phyloP scores from a whole-genome alignment of 2,329 filamentous ascomycete genomes.

The Delphinella strobiligena region DNA sequence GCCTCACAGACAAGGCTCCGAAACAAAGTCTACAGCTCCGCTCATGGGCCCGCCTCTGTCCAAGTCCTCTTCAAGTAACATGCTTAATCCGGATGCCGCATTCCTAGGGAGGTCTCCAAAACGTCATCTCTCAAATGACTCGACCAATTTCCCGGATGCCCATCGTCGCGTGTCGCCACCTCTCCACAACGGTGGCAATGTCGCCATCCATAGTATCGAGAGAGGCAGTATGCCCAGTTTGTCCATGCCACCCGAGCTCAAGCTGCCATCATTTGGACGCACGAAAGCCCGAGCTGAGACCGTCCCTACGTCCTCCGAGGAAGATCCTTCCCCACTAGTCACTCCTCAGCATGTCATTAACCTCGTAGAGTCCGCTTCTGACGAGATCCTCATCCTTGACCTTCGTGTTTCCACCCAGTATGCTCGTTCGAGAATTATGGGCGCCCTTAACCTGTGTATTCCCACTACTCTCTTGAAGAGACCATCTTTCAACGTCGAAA shows the following conservation, averaged over 20 bases:
- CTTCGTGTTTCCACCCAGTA: slow-evolving; percentile 79
- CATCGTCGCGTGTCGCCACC: slow-evolving; percentile 37
- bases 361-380: slow-evolving; percentile 33
- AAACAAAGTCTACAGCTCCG: no score
- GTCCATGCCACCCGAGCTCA: slow-evolving; percentile 10
- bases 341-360: slow-evolving; percentile 38
- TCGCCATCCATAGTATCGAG: neutral
- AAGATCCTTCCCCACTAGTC: slow-evolving; percentile 27
- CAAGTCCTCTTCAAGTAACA: slow-evolving; percentile 2
- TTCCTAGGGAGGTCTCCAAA: slow-evolving; percentile 32
- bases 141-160: slow-evolving; percentile 27
- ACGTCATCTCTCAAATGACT: slow-evolving; percentile 34
- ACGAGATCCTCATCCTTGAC: slow-evolving; percentile 62
- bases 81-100: slow-evolving; percentile 16
- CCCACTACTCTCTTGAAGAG: slow-evolving; percentile 88
- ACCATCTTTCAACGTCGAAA: slow-evolving; percentile 78
- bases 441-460: slow-evolving; percentile 87
- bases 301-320: slow-evolving; percentile 24
- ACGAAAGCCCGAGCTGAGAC: slow-evolving; percentile 33
- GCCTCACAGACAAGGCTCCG: neutral
- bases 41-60: neutral
- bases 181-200: slow-evolving; percentile 6
- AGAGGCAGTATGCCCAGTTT: slow-evolving; percentile 1
- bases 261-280: slow-evolving; percentile 8
- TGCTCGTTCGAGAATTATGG: slow-evolving; percentile 57